Base-by-base conservation (phyloP, 768 basidiomycete genomes). In the Rhizopogon salebrosus region DNA sequence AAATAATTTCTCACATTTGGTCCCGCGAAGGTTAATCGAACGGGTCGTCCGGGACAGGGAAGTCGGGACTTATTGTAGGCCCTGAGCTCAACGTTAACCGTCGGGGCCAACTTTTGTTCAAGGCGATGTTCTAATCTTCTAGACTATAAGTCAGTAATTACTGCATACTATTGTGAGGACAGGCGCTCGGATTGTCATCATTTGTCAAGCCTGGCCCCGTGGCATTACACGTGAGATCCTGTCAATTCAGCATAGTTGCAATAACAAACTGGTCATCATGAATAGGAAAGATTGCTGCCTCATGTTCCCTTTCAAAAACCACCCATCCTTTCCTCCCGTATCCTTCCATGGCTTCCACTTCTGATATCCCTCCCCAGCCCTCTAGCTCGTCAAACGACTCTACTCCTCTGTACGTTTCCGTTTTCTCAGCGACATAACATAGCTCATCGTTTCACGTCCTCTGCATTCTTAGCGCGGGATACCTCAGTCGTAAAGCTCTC, bases 401-500 rank as follows among this genome's bases (percentile, higher is more conserved):
- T 34, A 69, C 72, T 54, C 78, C 82, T 49, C 80, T 81, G 82
- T 84, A 61, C 61, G 80, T 67, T 27, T 39, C 6, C 48, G 23
- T 63, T 49, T 37, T 52, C 48, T 64, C 48, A n/a, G 49, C 51
- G 49, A 51, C 52, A 41, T 41, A 52, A 20, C 23, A 18, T 22
- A 42, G 18, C 48, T 52, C 23, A 27, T 57, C 7, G 29, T 34
- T 57, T 51, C 63, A 54, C 20, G 35, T 4, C 34, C 14, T 42
- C 51, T 48, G n/a, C 59, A 45, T 48, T 48, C 42, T 55, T 49
- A 80, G 79, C 58, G 77, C 78, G 55, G 80, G 80, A 38, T 81
- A 84, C 64, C 77, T 83, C 61, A 83, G 77, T 64, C 78, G 80
- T 60, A 66, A 69, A 59, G 83, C 84, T 34, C 73, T 89, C 53